These are phyloP conservation scores for Hypoxylon sp. DNA, from an alignment of 2,329 filamentous ascomycete genomes.

Conservation along the genomic window DNA sequence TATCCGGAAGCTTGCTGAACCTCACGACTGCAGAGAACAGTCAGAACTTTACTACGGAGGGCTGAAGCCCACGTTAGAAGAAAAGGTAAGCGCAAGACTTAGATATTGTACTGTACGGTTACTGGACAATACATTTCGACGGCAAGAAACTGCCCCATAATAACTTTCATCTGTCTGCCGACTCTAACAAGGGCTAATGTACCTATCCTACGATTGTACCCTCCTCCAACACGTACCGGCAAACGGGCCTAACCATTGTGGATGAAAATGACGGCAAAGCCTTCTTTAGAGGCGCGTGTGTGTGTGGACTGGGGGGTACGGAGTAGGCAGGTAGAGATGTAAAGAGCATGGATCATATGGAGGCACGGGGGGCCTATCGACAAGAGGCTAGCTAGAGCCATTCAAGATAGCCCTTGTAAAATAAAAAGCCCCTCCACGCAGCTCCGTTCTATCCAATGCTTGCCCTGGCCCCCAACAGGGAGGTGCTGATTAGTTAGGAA, in stretches of 20 bases:
- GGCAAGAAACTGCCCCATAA: constrained; percentile 36
- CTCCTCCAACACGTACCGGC: constrained; percentile 46
- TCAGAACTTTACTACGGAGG: constrained; percentile 39
- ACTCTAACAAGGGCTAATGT: constrained; percentile 47
- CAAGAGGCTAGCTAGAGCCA: constrained; percentile 50
- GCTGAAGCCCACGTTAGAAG: constrained; percentile 29
- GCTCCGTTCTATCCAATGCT: constrained; percentile 53
- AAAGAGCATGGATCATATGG: constrained; percentile 54
- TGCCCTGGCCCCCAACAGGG: constrained; percentile 58
- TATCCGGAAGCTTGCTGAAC: constrained; percentile 7
- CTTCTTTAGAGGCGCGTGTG: constrained; percentile 39
- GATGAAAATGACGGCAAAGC: constrained; percentile 51
- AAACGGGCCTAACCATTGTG: constrained; percentile 48
- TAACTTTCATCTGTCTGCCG: constrained; percentile 51
- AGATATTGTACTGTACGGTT: constrained; percentile 36
- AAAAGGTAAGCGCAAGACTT: constrained; percentile 33
- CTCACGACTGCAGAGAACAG: constrained; percentile 25
- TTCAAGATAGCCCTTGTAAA: constrained; percentile 52
- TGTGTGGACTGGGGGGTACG: constrained; percentile 49
- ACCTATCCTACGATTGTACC: constrained; percentile 42
- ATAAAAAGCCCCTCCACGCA: constrained; percentile 51
- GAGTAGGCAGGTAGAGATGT: constrained; percentile 55
- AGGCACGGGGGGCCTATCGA: constrained; percentile 54
- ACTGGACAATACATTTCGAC: constrained; percentile 34
- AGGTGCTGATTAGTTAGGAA: constrained; percentile 61